These are phyloP conservation scores for Backusella tarrabulga DNA, from an alignment of 192 early-diverging fungal species.

Conservation along the genomic window DNA sequence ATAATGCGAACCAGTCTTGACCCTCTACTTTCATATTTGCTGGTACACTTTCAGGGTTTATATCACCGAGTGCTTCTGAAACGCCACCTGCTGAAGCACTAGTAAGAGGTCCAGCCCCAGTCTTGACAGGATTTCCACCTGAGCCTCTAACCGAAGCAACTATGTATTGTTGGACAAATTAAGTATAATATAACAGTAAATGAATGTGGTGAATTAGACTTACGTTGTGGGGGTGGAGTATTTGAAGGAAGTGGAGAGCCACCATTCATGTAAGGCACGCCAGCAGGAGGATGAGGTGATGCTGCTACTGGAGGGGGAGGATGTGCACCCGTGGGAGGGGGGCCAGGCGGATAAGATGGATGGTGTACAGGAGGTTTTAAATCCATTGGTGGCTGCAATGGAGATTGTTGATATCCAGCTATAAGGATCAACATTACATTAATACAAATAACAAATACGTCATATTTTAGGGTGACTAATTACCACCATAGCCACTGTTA, in stretches of 20 bases:
- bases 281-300: constrained; percentile 14
- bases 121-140: constrained; percentile 12
- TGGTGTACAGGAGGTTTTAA: constrained; percentile 1
- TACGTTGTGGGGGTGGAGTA: constrained; percentile 19
- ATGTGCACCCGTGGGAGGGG: constrained; percentile 1
- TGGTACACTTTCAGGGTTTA: constrained; percentile 79
- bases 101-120: constrained; percentile 22
- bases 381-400: constrained; percentile 29
- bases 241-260: constrained; percentile 14
- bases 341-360: constrained; percentile 8
- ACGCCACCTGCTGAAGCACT: constrained; percentile 20
- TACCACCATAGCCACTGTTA: constrained; percentile 11
- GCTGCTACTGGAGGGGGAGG: constrained; percentile 1
- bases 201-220: not conserved
- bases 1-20: constrained; percentile 87
- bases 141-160: constrained; percentile 7
- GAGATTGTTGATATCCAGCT: constrained; percentile 15
- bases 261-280: constrained; percentile 18
- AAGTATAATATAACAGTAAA: not conserved
- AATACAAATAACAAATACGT: not conserved
- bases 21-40: constrained; percentile 78
- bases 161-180: not conserved
- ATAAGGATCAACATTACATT: not conserved
- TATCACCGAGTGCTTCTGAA: constrained; percentile 55
- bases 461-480: not conserved